A percentile compares a stretch with the other conserved stretches of the same genome.
Conservation (phyloP, 192 early-diverging fungal species). For the Rhizophlyctis rosea region DNA sequence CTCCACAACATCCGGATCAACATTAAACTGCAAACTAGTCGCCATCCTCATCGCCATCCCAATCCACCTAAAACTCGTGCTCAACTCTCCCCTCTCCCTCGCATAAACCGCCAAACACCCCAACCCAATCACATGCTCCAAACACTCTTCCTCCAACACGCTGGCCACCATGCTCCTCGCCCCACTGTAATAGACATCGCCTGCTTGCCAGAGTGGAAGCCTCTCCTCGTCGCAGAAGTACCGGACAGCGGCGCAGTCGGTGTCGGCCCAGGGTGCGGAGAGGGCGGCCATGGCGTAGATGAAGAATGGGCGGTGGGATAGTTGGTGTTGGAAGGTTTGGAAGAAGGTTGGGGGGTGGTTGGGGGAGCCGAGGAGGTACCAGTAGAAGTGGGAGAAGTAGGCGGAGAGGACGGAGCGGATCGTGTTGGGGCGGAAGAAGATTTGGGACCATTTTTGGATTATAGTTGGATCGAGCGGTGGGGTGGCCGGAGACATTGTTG, state of each 20-base stretch:
- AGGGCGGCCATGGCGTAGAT: conserved; percentile 5
- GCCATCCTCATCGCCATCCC: conserved; percentile 45
- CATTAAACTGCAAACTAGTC: conserved; percentile 26
- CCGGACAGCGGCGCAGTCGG: too few species aligned
- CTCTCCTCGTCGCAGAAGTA: too few species aligned
- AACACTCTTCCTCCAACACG: neutral
- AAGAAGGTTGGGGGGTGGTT: neutral
- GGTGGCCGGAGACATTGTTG: too few species aligned
- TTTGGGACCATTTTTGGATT: too few species aligned
- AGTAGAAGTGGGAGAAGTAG: neutral
- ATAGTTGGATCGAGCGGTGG: too few species aligned
- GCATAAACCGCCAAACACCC: conserved; percentile 10
- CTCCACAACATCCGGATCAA: conserved; percentile 41
- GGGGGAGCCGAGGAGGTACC: neutral
- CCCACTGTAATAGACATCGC: conserved; percentile 8
- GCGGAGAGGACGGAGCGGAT: neutral
- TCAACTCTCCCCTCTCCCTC: neutral
- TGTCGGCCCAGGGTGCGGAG: too few species aligned
- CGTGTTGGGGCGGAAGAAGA: neutral
- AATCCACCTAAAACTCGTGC: conserved; percentile 11
- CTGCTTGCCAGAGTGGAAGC: conserved; percentile 15
- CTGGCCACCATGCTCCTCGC: conserved; percentile 11
- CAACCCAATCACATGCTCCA: conserved; percentile 15
- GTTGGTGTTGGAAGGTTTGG: neutral
- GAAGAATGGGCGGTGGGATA: conserved; percentile 10